Base-by-base conservation (phyloP, 164 flowering plant species). In the Magnolia sinica region DNA sequence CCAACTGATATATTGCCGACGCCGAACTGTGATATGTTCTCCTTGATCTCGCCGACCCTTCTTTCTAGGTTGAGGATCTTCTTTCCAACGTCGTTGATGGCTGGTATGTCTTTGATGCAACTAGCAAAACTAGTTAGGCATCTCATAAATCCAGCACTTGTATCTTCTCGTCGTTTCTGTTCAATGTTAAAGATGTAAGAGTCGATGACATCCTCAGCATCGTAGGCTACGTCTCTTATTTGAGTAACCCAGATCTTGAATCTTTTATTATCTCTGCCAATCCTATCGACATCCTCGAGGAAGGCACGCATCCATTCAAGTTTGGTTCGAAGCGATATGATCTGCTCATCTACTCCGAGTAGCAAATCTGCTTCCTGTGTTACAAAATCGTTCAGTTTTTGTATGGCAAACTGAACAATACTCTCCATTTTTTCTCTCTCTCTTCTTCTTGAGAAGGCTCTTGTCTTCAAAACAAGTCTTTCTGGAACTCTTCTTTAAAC, bases 41-140 rank as follows among this genome's bases (percentile, higher is more conserved):
- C 20, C 1, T 24, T 19, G 24, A 82, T 84, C 4, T 6, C 2
- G 10, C 75, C 63, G 51, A 87, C 75, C 55, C 75, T 82, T 24
- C 68, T 79, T 45, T 79, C 85, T 74, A 88, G 87, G 23, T 83
- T 77, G 70, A 10, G 52, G 6, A 88, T 86, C n/a, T 81, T 74
- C 77, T 78, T 82, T 64, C 83, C 85, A 4, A 76, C 74, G 31
- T 69, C 68, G 70, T 81, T 74, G 8, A 64, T 78, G 31, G 74
- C 61, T 1, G 70, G 68, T n/a, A 86, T n/a, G 11, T 81, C 72
- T 7, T 73, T 24, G 31, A 84, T 82, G 51, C 65, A 65, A 58
- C 82, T 18, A 66, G 77, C 71, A 50, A 27, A 5, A 1, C 55
- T 50, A 31, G 63, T 77, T 11, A 75, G 10, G 29, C 3, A 51